Evolutionary conservation across 441 rosid genomes (phyloP).

Genomic region (Syzygium syzygioides): DNA sequence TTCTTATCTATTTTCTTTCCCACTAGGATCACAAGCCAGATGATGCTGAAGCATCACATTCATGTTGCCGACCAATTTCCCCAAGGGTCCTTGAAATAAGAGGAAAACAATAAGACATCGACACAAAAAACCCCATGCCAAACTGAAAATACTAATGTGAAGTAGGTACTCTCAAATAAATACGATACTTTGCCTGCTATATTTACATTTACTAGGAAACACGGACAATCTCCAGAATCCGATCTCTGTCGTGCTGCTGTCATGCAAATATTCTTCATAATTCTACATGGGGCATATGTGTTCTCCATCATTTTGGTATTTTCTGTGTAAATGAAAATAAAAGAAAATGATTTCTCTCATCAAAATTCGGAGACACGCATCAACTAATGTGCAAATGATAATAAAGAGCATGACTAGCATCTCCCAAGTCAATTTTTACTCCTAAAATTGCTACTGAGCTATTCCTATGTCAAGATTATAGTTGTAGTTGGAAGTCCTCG

Average conservation of each 20-base stretch:
- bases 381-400: too few species aligned
- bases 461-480: too few species aligned
- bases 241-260: neutral
- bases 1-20: neutral
- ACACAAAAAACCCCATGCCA: neutral
- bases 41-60: neutral
- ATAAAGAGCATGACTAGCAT: too few species aligned
- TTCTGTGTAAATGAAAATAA: too few species aligned
- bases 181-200: too few species aligned
- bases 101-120: neutral
- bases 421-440: too few species aligned
- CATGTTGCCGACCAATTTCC: fast-evolving
- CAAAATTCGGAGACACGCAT: too few species aligned
- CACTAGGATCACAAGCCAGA: neutral
- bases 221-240: fast-evolving
- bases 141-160: neutral
- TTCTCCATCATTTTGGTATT: too few species aligned
- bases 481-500: neutral
- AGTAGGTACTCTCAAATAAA: neutral
- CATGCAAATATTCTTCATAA: neutral
- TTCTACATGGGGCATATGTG: neutral
- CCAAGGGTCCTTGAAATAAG: neutral
- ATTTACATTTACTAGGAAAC: neutral
- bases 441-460: too few species aligned
- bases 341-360: too few species aligned